phyloP scores from a whole-genome alignment of 164 flowering plant species.

The Paratinospora sagittata region DNA sequence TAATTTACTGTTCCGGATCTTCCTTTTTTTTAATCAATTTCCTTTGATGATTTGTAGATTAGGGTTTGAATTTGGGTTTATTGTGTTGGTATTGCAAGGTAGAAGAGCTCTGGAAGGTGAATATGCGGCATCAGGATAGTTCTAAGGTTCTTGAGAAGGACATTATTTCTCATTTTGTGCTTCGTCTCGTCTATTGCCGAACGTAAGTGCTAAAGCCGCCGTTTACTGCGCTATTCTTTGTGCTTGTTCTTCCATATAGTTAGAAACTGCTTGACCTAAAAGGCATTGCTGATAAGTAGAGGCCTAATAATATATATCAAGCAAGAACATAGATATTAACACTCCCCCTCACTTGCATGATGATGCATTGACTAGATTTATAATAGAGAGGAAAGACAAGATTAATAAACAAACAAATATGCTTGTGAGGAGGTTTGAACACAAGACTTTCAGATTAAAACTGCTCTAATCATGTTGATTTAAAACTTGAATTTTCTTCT shows the following conservation, averaged over 20 bases:
- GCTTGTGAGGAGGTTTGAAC: too few species aligned
- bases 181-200: slow-evolving; percentile 90
- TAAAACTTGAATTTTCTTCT: background rate
- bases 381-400: too few species aligned
- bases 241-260: background rate
- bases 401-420: too few species aligned
- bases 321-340: too few species aligned
- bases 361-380: too few species aligned
- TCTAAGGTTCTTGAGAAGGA: slow-evolving; percentile 64
- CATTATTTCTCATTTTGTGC: slow-evolving; percentile 77
- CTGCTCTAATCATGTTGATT: too few species aligned
- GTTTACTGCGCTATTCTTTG: background rate
- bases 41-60: background rate
- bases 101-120: slow-evolving; percentile 49
- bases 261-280: too few species aligned
- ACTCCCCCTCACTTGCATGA: too few species aligned
- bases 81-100: slow-evolving; percentile 38
- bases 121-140: slow-evolving; percentile 62
- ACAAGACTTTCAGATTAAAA: too few species aligned
- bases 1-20: slow-evolving; percentile 15
- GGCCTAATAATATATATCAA: too few species aligned
- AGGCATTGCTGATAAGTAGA: too few species aligned
- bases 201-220: slow-evolving; percentile 44
- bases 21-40: too few species aligned
- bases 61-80: slow-evolving; percentile 7